Conservation (phyloP, 2,329 filamentous ascomycete genomes). For the Stachybotrys elegans region DNA sequence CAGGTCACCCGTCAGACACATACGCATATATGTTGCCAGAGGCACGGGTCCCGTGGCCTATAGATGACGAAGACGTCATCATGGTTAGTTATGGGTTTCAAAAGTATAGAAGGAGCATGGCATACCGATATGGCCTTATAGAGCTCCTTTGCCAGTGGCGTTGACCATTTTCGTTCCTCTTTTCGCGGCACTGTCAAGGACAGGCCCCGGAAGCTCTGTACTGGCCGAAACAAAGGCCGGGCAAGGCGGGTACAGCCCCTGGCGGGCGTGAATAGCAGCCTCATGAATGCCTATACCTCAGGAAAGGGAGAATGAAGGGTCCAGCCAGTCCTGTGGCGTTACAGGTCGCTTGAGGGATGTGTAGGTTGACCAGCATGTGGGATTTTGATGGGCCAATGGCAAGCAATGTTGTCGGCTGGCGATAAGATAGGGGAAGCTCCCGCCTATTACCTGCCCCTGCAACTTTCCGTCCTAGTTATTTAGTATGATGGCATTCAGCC, state of each 20-base stretch:
- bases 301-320: too few species aligned
- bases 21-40: conserved; percentile 94
- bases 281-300: too few species aligned
- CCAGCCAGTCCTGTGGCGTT: too few species aligned
- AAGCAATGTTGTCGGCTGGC: too few species aligned
- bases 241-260: conserved; percentile 6
- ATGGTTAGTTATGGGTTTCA: neutral
- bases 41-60: conserved; percentile 80
- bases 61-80: neutral
- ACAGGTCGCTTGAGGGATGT: too few species aligned
- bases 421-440: too few species aligned
- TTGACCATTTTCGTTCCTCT: conserved; percentile 72
- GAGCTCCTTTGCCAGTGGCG: conserved; percentile 81
- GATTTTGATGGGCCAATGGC: too few species aligned
- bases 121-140: conserved; percentile 79
- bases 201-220: conserved; percentile 16
- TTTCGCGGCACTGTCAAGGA: conserved; percentile 14
- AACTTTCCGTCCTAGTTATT: too few species aligned
- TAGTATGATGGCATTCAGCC: too few species aligned
- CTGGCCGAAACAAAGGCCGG: conserved; percentile 7
- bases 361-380: too few species aligned
- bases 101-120: neutral
- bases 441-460: too few species aligned
- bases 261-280: neutral
- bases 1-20: conserved; percentile 87